Percentiles rank a stretch among this genome's conserved stretches.
These are phyloP conservation scores for Xylaria telfairii DNA, from an alignment of 495 filamentous ascomycete genomes.

Conservation along the genomic window DNA sequence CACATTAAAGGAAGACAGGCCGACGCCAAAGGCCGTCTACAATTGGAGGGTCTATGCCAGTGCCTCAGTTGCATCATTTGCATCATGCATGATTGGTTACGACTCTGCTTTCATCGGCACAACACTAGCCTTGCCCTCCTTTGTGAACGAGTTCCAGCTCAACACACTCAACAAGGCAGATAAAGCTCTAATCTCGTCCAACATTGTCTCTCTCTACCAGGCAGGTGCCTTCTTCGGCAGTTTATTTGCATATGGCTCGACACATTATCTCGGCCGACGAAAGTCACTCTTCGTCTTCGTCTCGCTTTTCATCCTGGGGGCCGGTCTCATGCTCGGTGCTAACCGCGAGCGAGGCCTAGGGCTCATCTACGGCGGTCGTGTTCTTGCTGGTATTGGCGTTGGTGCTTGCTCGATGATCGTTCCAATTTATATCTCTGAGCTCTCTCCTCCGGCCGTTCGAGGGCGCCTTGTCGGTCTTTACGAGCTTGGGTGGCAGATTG, in stretches of 20 bases:
- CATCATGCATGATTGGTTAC: slow-evolving; percentile 75
- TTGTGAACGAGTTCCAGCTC: slow-evolving; percentile 63
- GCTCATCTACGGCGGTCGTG: slow-evolving; percentile 63
- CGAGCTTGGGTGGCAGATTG: slow-evolving; percentile 75
- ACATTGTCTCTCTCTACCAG: slow-evolving; percentile 74
- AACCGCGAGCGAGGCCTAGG: slow-evolving; percentile 63
- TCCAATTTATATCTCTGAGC: slow-evolving; percentile 65
- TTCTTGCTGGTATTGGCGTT: slow-evolving; percentile 60
- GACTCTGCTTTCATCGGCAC: slow-evolving; percentile 75
- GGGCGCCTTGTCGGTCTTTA: slow-evolving; percentile 68
- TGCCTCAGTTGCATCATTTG: slow-evolving; percentile 68
- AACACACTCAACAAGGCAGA: slow-evolving; percentile 32
- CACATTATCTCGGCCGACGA: slow-evolving; percentile 63
- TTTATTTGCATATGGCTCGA: slow-evolving; percentile 64
- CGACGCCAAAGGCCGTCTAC: slow-evolving; percentile 71
- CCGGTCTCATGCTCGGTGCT: slow-evolving; percentile 67
- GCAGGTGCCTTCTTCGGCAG: slow-evolving; percentile 73
- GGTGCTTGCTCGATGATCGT: slow-evolving; percentile 59
- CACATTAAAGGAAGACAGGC: slow-evolving; percentile 66
- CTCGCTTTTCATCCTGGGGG: slow-evolving; percentile 66
- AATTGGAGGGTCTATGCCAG: slow-evolving; percentile 75
- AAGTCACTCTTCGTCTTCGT: slow-evolving; percentile 60
- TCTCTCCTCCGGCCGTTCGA: slow-evolving; percentile 61
- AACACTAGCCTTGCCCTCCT: slow-evolving; percentile 67
- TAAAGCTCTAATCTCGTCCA: slow-evolving; percentile 60